These are phyloP conservation scores for Aphanocladium album DNA, from an alignment of 2,329 filamentous ascomycete genomes.

Conservation along the genomic window DNA sequence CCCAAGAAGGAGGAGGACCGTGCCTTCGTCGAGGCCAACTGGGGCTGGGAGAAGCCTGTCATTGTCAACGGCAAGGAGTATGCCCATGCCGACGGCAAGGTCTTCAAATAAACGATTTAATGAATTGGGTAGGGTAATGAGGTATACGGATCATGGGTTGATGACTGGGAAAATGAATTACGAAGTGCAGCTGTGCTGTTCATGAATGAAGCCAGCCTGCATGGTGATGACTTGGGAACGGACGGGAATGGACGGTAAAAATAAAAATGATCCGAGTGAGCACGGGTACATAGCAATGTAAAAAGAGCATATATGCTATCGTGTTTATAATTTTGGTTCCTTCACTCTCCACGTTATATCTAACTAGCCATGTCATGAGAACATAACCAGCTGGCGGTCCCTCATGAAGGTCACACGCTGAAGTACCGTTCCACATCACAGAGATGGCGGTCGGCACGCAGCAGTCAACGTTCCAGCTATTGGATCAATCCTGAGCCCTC, in stretches of 20 bases:
- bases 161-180: slow-evolving; percentile 18
- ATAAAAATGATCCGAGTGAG: background rate
- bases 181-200: slow-evolving; percentile 11
- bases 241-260: background rate
- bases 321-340: background rate
- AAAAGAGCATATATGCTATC: background rate
- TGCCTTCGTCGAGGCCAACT: slow-evolving; percentile 79
- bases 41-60: slow-evolving; percentile 87
- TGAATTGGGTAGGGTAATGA: slow-evolving; percentile 22
- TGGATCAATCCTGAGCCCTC: too few species aligned
- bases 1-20: slow-evolving; percentile 77
- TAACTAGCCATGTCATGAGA: too few species aligned
- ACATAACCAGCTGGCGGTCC: too few species aligned
- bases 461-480: too few species aligned
- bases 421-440: too few species aligned
- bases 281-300: background rate
- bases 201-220: slow-evolving; percentile 5
- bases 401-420: too few species aligned
- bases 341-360: too few species aligned
- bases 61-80: slow-evolving; percentile 81
- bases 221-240: slow-evolving; percentile 1
- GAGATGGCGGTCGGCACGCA: too few species aligned
- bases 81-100: slow-evolving; percentile 86
- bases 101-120: slow-evolving; percentile 79
- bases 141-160: slow-evolving; percentile 26